Evolutionary conservation across 2,329 filamentous ascomycete species (phyloP), one percentile per base, ranked within the genome.

Genomic region (Cadophora sp.): DNA sequence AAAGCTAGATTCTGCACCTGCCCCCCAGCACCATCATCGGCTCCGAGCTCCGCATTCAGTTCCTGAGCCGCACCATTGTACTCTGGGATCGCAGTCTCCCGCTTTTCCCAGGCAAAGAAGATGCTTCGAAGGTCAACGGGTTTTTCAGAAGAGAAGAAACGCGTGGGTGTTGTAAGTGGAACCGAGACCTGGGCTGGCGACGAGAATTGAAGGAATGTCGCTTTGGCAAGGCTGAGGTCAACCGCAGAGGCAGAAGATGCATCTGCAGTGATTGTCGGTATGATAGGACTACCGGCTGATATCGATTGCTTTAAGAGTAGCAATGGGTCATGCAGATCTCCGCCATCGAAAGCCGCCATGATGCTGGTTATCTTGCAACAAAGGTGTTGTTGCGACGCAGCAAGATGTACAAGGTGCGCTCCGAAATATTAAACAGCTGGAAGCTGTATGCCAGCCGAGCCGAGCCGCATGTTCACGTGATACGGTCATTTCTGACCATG

Each of bases 101-200:
- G 93, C 81, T 97, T 97, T 76, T 92, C 85, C 93, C 94, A 99
- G 66, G 94, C 94, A 78, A 98, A 97, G 83, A 95, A 97, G 81
- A 97, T 95, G 79, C 92, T 96, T 78, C 96, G 93, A 74, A 99
- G 85, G 78, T 97, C 93, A 76, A 97, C 90, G 4, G 91, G 86
- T 66, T 85, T 84, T 59, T 87, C 87, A 68, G 88, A 87, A n/a
- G 93, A 94, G 69, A 92, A 86, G 83, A 98, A 98, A 75, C 96
- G 93, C 73, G 96, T 99, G 11, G 90, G 85, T 16, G 87, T 86
- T 62, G 87, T 89, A 72, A 97, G 87, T 0, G 91, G 84, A 68
- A 97, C 85, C 6, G 89, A 84, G 65, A 89, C 84, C 69, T 87
- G 85, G 64, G 82, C 79, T 61, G 86, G 86, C 75, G 85, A 80